Base-by-base conservation (phyloP, 768 basidiomycete species). In the Tephrocybe rancida region DNA sequence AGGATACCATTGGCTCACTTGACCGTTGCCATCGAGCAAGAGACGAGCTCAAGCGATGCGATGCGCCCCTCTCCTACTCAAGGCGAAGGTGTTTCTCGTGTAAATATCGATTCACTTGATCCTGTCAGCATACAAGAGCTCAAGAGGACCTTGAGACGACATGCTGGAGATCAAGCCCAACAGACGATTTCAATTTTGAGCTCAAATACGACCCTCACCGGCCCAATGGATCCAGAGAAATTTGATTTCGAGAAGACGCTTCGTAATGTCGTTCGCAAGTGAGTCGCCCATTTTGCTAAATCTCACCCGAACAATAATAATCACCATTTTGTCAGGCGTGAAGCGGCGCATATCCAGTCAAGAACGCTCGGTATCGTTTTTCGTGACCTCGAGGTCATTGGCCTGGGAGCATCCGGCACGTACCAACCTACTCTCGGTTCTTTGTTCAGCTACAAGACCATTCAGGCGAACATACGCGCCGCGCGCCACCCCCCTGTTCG, bases 401-500 rank as follows among this genome's bases (percentile, higher is more conserved):
- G 83, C 25, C 59, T 78, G 3, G 78, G 78, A 1, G 71, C 73
- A 0, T 59, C 73, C 2, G 64, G 72, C 2, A 73, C 75, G 2
- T 72, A 75, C 55, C 82, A 82, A 56, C 67, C 71, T 1, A 85
- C 81, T 0, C 60, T 89, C 6, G 77, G 77, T 16, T 84, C 83
- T 18, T 64, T 79, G 3, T 71, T 85, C 48, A 78, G 82, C 54
- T 79, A 77, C 1, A 51, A 65, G 29, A 64, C 76, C 7, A 58
- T 81, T 18, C 30, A 73, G 24, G 65, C 65, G 27, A 65, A 68
- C 16, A 61, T 83, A 3, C 76, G 75, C 21, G 71, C 71, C 1
- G 48, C 71, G 4, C 75, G 83, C 32, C 84, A 88, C 45, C 87
- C 90, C 30, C 80, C 82, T n/a, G 66, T 86, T 2, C 78, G 84